Evolutionary conservation across 1,284 basidiomycete genomes (phyloP).

Genomic region (Rhizoctonia solani): DNA sequence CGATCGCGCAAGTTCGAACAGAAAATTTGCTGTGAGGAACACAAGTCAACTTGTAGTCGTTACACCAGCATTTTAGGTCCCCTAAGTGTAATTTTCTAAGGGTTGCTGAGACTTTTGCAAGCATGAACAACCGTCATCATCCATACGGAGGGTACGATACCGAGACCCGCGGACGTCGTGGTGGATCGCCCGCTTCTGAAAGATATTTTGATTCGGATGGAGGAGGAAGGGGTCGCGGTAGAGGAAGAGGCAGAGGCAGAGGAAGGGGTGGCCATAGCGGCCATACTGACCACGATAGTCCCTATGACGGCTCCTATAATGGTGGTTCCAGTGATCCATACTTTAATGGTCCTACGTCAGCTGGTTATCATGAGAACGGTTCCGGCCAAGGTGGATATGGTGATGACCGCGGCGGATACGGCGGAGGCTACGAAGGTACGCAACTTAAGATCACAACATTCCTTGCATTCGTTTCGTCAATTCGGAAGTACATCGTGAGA

Average conservation of each 20-base stretch:
- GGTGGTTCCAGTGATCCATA: slow-evolving; percentile 18
- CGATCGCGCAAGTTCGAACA: slow-evolving; percentile 12
- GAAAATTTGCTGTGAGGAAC: slow-evolving; percentile 28
- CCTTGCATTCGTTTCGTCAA: background rate
- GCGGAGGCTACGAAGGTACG: slow-evolving; percentile 49
- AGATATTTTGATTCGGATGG: slow-evolving; percentile 49
- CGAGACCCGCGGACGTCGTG: slow-evolving; percentile 55
- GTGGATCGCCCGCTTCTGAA: slow-evolving; percentile 61
- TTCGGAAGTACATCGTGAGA: slow-evolving; percentile 14
- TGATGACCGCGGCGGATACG: slow-evolving; percentile 50
- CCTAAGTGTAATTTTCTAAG: slow-evolving; percentile 18
- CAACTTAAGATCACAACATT: slow-evolving; percentile 29
- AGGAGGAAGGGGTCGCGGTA: slow-evolving; percentile 53
- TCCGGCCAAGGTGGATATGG: slow-evolving; percentile 29
- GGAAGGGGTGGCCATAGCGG: slow-evolving; percentile 56
- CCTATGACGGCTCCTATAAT: slow-evolving; percentile 19
- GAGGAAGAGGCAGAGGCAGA: slow-evolving; percentile 63
- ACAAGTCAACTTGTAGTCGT: slow-evolving; percentile 1
- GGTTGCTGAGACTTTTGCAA: slow-evolving; percentile 35
- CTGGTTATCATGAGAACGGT: slow-evolving; percentile 52
- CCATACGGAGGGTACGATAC: slow-evolving; percentile 78
- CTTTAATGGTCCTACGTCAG: slow-evolving; percentile 5
- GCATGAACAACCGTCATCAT: slow-evolving; percentile 81
- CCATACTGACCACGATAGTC: slow-evolving; percentile 18
- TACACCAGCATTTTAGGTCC: background rate